phyloP scores from a whole-genome alignment of 768 basidiomycete species.

The Saitozyma podzolica region DNA sequence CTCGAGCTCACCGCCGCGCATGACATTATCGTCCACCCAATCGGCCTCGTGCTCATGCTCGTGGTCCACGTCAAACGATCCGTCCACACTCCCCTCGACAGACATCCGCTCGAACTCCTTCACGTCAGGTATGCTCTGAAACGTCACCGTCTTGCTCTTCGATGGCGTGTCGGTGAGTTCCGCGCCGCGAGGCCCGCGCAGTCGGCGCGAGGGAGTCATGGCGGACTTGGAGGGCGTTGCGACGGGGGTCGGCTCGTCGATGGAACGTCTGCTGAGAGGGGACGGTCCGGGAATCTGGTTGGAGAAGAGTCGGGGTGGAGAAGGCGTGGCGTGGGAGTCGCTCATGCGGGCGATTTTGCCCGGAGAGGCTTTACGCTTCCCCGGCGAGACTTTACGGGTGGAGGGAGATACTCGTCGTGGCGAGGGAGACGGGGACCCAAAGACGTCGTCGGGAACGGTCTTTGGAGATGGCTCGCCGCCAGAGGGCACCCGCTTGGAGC shows the following conservation, averaged over 20 bases:
- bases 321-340: constrained; percentile 31
- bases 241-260: constrained; percentile 26
- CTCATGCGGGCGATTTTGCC: constrained; percentile 5
- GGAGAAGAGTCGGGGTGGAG: constrained; percentile 12
- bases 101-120: constrained; percentile 49
- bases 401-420: constrained; percentile 24
- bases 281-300: constrained; percentile 21
- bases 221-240: constrained; percentile 32
- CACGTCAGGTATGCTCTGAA: constrained; percentile 48
- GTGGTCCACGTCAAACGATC: constrained; percentile 33
- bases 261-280: constrained; percentile 16
- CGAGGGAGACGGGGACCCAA: constrained; percentile 33
- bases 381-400: constrained; percentile 20
- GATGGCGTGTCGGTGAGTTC: constrained; percentile 29
- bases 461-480: constrained; percentile 26
- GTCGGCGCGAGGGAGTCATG: constrained; percentile 46
- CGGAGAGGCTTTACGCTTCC: constrained; percentile 14
- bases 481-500: constrained; percentile 24
- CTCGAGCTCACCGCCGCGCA: constrained; percentile 16
- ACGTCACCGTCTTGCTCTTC: constrained; percentile 47
- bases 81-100: constrained; percentile 40
- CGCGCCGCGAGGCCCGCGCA: constrained; percentile 37
- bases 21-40: constrained; percentile 24
- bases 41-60: constrained; percentile 38
- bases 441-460: constrained; percentile 34